Evolutionary conservation across 2,329 filamentous ascomycete species (phyloP).

Genomic region (Ophiostoma populinum): DNA sequence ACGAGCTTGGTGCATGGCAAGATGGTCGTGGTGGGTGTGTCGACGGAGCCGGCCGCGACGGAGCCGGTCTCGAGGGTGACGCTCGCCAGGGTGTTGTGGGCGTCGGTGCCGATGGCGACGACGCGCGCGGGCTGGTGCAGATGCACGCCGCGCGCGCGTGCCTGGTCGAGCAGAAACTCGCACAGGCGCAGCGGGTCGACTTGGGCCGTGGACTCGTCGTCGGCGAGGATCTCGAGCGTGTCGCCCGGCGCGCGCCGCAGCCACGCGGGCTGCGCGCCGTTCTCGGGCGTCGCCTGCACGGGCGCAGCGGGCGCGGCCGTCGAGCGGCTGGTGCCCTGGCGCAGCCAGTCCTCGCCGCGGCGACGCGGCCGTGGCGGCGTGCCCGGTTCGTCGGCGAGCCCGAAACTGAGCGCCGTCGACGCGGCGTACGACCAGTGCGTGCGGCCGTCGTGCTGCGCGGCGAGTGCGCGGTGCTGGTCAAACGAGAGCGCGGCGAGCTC

Average conservation of each 20-base stretch:
- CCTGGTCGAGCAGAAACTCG: conserved; percentile 42
- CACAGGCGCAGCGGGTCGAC: conserved; percentile 53
- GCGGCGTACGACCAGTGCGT: conserved; percentile 31
- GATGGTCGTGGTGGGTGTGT: conserved; percentile 26
- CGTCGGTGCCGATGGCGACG: conserved; percentile 32
- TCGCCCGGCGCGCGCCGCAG: conserved; percentile 37
- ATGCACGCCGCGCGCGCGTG: conserved; percentile 43
- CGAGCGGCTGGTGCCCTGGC: conserved; percentile 20
- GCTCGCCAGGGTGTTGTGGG: conserved; percentile 30
- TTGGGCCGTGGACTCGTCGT: conserved; percentile 43
- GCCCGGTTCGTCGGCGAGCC: conserved; percentile 12
- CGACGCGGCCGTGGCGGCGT: conserved; percentile 5
- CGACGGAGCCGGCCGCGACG: neutral
- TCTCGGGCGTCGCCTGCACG: neutral
- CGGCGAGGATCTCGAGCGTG: conserved; percentile 41
- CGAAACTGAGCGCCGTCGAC: conserved; percentile 41
- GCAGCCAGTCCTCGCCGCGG: conserved; percentile 46
- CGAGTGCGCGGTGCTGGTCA: conserved; percentile 47
- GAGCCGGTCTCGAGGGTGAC: conserved; percentile 19
- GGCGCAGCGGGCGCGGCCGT: conserved; percentile 15
- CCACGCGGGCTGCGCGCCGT: conserved; percentile 32
- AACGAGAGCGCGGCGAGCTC: conserved; percentile 51
- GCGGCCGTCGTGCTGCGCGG: conserved; percentile 37
- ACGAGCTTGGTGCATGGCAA: conserved; percentile 49
- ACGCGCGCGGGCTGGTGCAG: conserved; percentile 45